Evolutionary conservation across 2,329 filamentous ascomycete species (phyloP), one percentile per base, ranked within the genome.

Genomic region (Canariomyces notabilis): DNA sequence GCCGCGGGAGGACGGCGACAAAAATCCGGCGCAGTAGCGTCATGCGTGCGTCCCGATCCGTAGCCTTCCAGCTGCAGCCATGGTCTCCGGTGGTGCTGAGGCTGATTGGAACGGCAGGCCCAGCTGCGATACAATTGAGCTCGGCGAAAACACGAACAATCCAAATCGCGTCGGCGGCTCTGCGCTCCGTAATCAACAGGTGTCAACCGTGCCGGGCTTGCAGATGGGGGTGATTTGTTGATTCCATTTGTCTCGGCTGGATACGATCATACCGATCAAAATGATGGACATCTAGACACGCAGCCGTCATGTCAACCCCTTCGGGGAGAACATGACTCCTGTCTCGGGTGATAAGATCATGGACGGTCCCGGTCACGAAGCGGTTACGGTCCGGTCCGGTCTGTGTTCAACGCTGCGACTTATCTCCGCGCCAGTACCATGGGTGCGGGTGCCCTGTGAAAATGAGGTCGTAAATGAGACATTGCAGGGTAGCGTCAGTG

Each of bases 1-100:
- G 26, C 37, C 32, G 15, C 29, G n/a, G 20, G 22, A 37, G 35
- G 20, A 39, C 36, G 32, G 15, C 37, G 15, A 40, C n/a, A 16
- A 23, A 18, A 11, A 37, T 18, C 48, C 48, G 50, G 46, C 53
- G 52, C 52, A 54, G 43, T 54, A 55, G 51, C 41, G 39, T 35
- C 37, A 51, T 55, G 53, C 50, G 46, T 36, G 44, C 45, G 51
- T 44, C 53, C 51, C 43, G 51, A 51, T 52, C 50, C 50, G 51
- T 48, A 21, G 26, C 37, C 33, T n/a, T 34, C 39, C 32, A 22
- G 32, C 6, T 26, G 9, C 14, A 4, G 26, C 9, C 26, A 12
- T 12, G 14, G 26, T 8, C 4, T 8, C 7, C 8, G 4, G 4
- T 29, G 26, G 26, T 12, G 26, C 26, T 8, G 9, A 26, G 6